Evolutionary conservation across 139 green algal species (phyloP), one percentile per base, ranked within the genome.

Genomic region (Edaphochlamys debaryana): DNA sequence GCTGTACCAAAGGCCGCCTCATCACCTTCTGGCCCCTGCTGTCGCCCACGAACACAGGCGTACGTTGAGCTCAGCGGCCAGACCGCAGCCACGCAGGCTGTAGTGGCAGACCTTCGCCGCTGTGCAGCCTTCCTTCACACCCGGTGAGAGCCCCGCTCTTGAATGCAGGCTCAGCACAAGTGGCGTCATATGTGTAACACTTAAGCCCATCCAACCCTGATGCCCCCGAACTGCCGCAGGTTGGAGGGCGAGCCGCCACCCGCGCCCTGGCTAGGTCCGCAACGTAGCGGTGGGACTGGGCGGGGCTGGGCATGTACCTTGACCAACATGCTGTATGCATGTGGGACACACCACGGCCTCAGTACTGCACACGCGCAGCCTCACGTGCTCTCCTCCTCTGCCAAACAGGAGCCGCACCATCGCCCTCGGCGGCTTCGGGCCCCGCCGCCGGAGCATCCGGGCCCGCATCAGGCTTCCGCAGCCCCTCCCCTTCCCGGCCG

Each of bases 1-100:
- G n/a, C n/a, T n/a, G n/a, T n/a, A n/a, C n/a, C n/a, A n/a, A n/a
- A n/a, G n/a, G n/a, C n/a, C n/a, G n/a, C n/a, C n/a, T n/a, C n/a
- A n/a, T n/a, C n/a, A n/a, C n/a, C n/a, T n/a, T n/a, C n/a, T n/a
- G n/a, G n/a, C n/a, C n/a, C n/a, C n/a, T n/a, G n/a, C n/a, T n/a
- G n/a, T n/a, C n/a, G n/a, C n/a, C n/a, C n/a, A n/a, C n/a, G n/a
- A n/a, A n/a, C n/a, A 17, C 66, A 84, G 78, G 64, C 78, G 13
- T 84, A 84, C 29, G 78, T 76, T 6, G 78, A 75, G 78, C 48
- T 76, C 4, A 62, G 27, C 30, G 78, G 78, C 29, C 66, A 76
- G 17, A 76, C 66, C 15, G 78, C 78, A 0, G 78, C 78, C 1
- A 41, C 34, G 15, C 78, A 84, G 25, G 66, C 66, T 6, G 66